Evolutionary conservation across 2,329 filamentous ascomycete species (phyloP).

Genomic region (Exophiala spinifera): DNA sequence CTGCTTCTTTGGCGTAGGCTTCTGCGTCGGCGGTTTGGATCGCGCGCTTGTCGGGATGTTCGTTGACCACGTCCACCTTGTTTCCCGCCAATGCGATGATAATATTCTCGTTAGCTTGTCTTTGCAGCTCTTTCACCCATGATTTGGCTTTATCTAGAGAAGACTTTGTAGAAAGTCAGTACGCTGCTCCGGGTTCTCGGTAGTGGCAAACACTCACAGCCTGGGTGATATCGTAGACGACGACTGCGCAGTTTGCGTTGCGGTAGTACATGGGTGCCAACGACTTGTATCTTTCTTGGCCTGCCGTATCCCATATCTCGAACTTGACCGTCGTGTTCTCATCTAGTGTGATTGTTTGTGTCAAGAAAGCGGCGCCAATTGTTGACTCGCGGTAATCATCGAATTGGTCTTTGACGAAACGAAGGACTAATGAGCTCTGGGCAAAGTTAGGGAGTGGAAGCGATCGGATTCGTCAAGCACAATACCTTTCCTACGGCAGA

Average conservation of each 20-base stretch:
- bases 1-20: conserved; percentile 89
- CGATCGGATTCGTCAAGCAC: conserved; percentile 8
- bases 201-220: conserved; percentile 62
- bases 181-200: not conserved
- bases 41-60: conserved; percentile 92
- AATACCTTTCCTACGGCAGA: conserved; percentile 95
- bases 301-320: conserved; percentile 98
- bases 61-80: conserved; percentile 92
- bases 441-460: conserved; percentile 18
- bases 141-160: conserved; percentile 98
- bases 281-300: conserved; percentile 98
- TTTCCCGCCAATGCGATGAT: conserved; percentile 97
- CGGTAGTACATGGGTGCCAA: conserved; percentile 99
- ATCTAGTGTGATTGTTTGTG: conserved; percentile 96
- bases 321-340: conserved; percentile 99
- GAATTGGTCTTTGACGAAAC: conserved; percentile 99
- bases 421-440: conserved; percentile 92
- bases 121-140: conserved; percentile 98
- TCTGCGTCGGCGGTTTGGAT: conserved; percentile 87
- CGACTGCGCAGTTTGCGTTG: conserved; percentile 98
- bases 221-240: conserved; percentile 99
- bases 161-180: conserved; percentile 55
- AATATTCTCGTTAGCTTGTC: conserved; percentile 99
- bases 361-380: conserved; percentile 97
- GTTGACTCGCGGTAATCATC: conserved; percentile 97